phyloP scores from a whole-genome alignment of 331 rosid species.

The Stylosanthes scabra region DNA sequence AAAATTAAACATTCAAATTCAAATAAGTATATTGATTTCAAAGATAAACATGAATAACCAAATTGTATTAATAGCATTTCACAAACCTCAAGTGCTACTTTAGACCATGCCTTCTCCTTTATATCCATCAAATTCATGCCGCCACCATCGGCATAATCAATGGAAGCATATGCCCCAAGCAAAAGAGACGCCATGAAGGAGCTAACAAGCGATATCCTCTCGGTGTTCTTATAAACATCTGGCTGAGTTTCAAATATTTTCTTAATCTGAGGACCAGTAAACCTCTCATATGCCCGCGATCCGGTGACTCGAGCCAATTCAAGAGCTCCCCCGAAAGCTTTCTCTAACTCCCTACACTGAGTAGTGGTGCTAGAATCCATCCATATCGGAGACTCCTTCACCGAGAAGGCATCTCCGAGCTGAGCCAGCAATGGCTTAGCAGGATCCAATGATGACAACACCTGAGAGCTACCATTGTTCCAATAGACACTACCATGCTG shows the following conservation, averaged over 20 bases:
- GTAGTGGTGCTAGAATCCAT: conserved; percentile 92
- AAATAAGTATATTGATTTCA: conserved; percentile 24
- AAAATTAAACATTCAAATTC: conserved; percentile 37
- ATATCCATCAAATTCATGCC: conserved; percentile 99
- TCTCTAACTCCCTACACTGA: conserved; percentile 80
- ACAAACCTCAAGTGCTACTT: conserved; percentile 72
- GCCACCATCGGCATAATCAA: conserved; percentile 89
- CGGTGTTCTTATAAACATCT: conserved; percentile 65
- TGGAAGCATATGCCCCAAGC: conserved; percentile 73
- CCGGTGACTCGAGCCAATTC: conserved; percentile 81
- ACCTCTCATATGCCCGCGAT: conserved; percentile 83
- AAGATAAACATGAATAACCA: conserved; percentile 13
- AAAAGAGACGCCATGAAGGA: conserved; percentile 92
- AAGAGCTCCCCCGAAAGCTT: conserved; percentile 88
- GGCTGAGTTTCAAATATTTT: conserved; percentile 71
- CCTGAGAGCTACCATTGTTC: conserved; percentile 76
- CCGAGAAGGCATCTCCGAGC: conserved; percentile 68
- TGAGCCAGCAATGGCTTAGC: conserved; percentile 64
- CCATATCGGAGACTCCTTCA: conserved; percentile 87
- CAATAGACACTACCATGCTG: conserved; percentile 98
- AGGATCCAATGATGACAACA: conserved; percentile 75
- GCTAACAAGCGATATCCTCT: conserved; percentile 95
- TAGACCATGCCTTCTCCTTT: conserved; percentile 73
- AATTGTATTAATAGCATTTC: background rate
- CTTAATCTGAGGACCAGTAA: conserved; percentile 93